A percentile compares a stretch with the other conserved stretches of the same genome.
These are phyloP conservation scores for Prunus davidiana DNA, from an alignment of 306 rosid genomes.

Conservation along the genomic window DNA sequence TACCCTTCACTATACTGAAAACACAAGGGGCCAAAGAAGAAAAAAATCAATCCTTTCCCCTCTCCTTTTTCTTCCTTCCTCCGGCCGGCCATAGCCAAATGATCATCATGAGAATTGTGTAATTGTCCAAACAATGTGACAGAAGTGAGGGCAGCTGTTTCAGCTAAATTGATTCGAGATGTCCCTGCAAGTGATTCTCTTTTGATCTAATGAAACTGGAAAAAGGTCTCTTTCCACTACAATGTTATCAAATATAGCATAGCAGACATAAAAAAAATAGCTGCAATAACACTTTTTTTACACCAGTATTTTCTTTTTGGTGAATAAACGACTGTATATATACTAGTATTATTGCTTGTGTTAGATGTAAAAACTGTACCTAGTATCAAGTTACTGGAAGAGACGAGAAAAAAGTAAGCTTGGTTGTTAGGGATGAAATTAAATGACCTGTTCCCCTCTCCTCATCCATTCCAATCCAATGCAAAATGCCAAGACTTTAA, in stretches of 20 bases:
- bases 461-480: background rate
- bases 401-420: background rate
- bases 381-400: conserved; percentile 1
- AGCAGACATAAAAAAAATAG: too few relatives aligned
- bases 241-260: too few relatives aligned
- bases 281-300: too few relatives aligned
- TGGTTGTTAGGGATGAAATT: conserved; percentile 7
- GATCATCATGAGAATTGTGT: too few relatives aligned
- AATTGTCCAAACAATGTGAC: too few relatives aligned
- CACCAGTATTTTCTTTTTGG: background rate
- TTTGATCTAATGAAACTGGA: too few relatives aligned
- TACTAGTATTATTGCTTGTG: background rate
- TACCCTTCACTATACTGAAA: background rate
- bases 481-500: conserved; percentile 9
- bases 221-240: background rate
- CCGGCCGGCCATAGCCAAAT: too few relatives aligned
- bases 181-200: background rate
- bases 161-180: background rate
- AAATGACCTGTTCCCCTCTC: background rate
- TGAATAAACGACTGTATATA: background rate
- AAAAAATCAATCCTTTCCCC: background rate
- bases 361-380: background rate
- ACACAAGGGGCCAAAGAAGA: background rate
- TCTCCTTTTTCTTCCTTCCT: too few relatives aligned
- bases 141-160: background rate